These are phyloP conservation scores for Blastobotrys arbuscula DNA, from an alignment of 1,139 yeast genomes.

Conservation along the genomic window DNA sequence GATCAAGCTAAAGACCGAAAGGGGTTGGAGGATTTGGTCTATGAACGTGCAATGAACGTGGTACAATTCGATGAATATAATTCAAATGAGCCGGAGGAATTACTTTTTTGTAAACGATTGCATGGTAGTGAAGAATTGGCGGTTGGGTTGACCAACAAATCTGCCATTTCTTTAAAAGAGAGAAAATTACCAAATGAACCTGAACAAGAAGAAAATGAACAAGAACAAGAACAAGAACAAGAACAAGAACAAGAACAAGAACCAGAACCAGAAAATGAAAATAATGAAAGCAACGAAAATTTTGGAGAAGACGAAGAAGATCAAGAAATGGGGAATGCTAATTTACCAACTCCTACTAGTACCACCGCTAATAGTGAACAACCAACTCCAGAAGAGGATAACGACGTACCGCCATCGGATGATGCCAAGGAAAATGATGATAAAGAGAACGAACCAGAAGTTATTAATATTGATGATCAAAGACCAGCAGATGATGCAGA, in stretches of 20 bases:
- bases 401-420: not conserved
- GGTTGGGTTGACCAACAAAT: not conserved
- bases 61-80: not conserved
- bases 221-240: not conserved
- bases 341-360: not conserved
- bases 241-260: not conserved
- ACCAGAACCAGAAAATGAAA: not conserved
- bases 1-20: conserved; percentile 50
- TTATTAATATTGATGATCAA: not conserved
- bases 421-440: not conserved
- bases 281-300: not conserved
- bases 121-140: not conserved
- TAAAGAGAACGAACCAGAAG: not conserved
- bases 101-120: not conserved
- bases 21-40: conserved; percentile 48
- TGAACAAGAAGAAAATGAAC: not conserved
- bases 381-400: not conserved
- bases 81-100: not conserved
- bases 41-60: conserved; percentile 8
- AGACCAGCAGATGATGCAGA: not conserved
- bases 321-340: not conserved
- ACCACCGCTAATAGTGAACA: no score
- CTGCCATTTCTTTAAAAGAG: not conserved
- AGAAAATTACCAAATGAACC: not conserved
- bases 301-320: not conserved